A percentile compares a stretch with the other conserved stretches of the same genome.
Evolutionary conservation across 805 yeast species (phyloP).

Genomic region (Novakomyces olei): DNA sequence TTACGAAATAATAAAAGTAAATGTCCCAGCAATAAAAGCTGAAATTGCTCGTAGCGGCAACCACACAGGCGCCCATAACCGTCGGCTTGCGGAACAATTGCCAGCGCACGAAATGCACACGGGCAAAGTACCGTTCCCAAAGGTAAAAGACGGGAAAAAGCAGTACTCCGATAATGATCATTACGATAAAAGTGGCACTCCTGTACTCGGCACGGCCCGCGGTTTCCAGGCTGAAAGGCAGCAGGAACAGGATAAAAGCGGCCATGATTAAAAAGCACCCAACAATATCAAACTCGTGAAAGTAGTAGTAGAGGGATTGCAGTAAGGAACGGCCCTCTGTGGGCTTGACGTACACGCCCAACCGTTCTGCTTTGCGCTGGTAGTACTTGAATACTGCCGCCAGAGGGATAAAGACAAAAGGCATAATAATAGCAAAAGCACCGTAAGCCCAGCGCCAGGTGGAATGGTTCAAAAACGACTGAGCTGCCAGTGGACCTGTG

Average conservation of each 20-base stretch:
- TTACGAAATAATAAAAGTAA: conserved; percentile 30
- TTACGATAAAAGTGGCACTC: conserved; percentile 16
- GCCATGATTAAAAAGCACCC: conserved; percentile 18
- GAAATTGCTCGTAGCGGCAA: conserved; percentile 28
- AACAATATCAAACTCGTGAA: conserved; percentile 19
- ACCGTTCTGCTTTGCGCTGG: conserved; percentile 14
- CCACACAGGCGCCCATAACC: conserved; percentile 32
- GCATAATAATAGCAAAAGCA: conserved; percentile 25
- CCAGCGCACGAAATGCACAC: conserved; percentile 33
- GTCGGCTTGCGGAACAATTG: conserved; percentile 36
- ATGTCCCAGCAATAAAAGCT: conserved; percentile 16
- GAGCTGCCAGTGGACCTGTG: conserved; percentile 15
- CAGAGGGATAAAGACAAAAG: conserved; percentile 17
- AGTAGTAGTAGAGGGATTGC: conserved; percentile 11
- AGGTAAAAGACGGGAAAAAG: conserved; percentile 23
- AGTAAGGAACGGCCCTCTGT: conserved; percentile 9
- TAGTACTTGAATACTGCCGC: conserved; percentile 13
- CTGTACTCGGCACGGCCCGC: conserved; percentile 14
- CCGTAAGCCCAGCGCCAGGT: conserved; percentile 33
- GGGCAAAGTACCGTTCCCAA: conserved; percentile 33
- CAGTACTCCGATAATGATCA: conserved; percentile 28
- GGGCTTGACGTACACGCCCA: conserved; percentile 10
- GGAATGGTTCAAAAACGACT: conserved; percentile 18
- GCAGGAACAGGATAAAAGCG: conserved; percentile 17
- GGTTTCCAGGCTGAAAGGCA: conserved; percentile 19